Evolutionary conservation across 2,329 filamentous ascomycete genomes (phyloP).

Genomic region (Sclerotinia nivalis): DNA sequence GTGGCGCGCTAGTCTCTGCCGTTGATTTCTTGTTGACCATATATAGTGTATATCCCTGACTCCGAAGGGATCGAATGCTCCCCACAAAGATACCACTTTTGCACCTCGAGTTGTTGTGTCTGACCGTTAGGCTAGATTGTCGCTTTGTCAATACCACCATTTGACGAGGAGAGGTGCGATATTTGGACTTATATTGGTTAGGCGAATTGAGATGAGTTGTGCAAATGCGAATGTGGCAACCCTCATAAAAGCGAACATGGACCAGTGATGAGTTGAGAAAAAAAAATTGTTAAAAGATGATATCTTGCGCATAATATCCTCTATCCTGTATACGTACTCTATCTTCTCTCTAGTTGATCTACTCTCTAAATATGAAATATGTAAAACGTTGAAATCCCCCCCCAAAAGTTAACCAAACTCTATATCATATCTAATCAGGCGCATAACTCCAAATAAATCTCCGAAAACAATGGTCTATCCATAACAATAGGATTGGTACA

Average conservation of each 20-base stretch:
- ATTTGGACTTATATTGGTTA: background rate
- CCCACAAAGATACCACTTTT: conserved; percentile 11
- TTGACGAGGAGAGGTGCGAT: background rate
- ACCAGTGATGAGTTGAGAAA: background rate
- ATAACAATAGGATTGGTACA: conserved; percentile 37
- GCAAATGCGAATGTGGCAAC: background rate
- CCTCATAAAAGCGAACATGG: background rate
- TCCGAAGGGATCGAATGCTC: no score
- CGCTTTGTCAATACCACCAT: conserved; percentile 14
- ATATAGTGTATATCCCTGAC: conserved; percentile 7
- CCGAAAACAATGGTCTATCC: conserved; percentile 36
- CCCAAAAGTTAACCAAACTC: background rate
- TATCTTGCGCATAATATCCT: background rate
- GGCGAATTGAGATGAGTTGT: background rate
- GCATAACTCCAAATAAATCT: conserved; percentile 29
- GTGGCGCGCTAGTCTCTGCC: background rate
- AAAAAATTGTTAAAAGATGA: background rate
- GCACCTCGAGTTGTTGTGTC: conserved; percentile 12
- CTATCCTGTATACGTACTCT: background rate
- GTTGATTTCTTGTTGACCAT: background rate
- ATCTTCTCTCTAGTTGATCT: background rate
- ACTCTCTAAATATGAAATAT: background rate
- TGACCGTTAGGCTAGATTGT: conserved; percentile 11
- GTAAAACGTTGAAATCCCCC: no score
- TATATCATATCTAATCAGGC: conserved; percentile 9